A percentile compares a stretch with the other conserved stretches of the same genome.
These are phyloP conservation scores for Penicillium silybi DNA, from an alignment of 495 filamentous ascomycete species.

Conservation along the genomic window DNA sequence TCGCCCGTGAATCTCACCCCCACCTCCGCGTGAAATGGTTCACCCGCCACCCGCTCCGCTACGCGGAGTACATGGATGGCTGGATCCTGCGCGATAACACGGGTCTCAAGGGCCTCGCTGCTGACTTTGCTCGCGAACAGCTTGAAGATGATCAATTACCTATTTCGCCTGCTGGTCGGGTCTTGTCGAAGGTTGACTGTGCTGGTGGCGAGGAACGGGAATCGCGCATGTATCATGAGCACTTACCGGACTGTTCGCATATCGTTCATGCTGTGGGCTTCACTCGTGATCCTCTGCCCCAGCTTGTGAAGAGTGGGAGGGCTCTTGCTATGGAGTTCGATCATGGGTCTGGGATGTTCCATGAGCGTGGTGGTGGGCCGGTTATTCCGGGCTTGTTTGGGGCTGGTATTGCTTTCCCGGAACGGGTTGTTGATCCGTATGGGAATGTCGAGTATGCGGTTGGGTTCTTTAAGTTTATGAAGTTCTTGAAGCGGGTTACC, in stretches of 20 bases:
- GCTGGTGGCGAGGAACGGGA: slow-evolving; percentile 36
- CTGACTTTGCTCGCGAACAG: slow-evolving; percentile 53
- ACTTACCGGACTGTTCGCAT: slow-evolving; percentile 47
- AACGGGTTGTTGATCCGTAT: slow-evolving; percentile 54
- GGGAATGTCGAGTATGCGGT: slow-evolving; percentile 61
- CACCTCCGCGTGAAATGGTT: slow-evolving; percentile 57
- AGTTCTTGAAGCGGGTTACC: slow-evolving; percentile 50
- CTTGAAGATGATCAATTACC: slow-evolving; percentile 49
- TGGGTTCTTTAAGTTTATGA: slow-evolving; percentile 63
- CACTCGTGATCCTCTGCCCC: slow-evolving; percentile 44
- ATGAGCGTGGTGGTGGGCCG: slow-evolving; percentile 25
- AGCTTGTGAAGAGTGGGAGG: slow-evolving; percentile 28
- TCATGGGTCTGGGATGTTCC: slow-evolving; percentile 46
- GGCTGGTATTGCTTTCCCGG: slow-evolving; percentile 59
- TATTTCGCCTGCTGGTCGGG: slow-evolving; percentile 44
- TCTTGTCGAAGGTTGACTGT: slow-evolving; percentile 49
- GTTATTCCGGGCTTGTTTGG: slow-evolving; percentile 50
- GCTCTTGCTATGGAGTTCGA: slow-evolving; percentile 44
- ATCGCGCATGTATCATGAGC: slow-evolving; percentile 33
- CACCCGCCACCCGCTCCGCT: slow-evolving; percentile 55
- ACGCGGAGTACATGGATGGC: slow-evolving; percentile 57
- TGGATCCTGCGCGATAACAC: slow-evolving; percentile 64
- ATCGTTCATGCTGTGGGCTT: slow-evolving; percentile 56
- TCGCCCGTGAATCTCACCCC: slow-evolving; percentile 47
- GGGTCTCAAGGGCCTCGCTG: slow-evolving; percentile 57